Conservation (phyloP, 2,329 filamentous ascomycete genomes). For the Aspergillus neoniger region DNA sequence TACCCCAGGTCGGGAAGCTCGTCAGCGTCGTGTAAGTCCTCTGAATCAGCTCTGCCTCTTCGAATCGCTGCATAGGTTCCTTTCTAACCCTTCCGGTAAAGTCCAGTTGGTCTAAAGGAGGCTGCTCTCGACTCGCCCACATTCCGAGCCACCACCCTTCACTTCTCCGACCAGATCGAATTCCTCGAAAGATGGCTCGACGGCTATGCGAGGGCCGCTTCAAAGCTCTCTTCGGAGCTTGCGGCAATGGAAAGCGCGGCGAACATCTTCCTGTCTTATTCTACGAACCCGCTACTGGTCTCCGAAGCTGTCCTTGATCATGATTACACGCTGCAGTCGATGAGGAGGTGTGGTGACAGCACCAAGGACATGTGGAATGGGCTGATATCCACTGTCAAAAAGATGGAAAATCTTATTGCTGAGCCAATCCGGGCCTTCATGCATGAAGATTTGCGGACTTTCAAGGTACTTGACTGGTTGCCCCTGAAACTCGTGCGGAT, state of each 20-base stretch:
- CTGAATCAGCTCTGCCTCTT: background rate
- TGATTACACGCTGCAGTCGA: conserved; percentile 87
- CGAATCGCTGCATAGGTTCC: background rate
- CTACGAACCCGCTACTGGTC: conserved; percentile 70
- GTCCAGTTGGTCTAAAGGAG: conserved; percentile 86
- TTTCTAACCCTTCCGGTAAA: conserved; percentile 32
- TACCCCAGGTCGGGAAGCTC: conserved; percentile 47
- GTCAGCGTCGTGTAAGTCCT: conserved; percentile 49
- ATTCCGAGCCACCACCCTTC: conserved; percentile 81
- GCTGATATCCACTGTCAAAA: conserved; percentile 71
- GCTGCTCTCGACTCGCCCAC: conserved; percentile 94
- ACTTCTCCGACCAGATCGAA: conserved; percentile 91
- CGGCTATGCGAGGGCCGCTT: conserved; percentile 63
- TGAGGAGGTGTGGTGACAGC: conserved; percentile 82
- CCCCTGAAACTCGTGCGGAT: conserved; percentile 9
- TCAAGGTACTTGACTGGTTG: conserved; percentile 60
- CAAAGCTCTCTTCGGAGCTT: conserved; percentile 65
- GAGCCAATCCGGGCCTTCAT: conserved; percentile 83
- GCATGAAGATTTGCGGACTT: conserved; percentile 73
- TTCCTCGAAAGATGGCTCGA: conserved; percentile 90
- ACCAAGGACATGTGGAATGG: conserved; percentile 85
- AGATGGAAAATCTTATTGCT: conserved; percentile 72
- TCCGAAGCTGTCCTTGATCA: conserved; percentile 88
- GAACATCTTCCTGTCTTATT: conserved; percentile 72
- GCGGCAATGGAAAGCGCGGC: conserved; percentile 76